These are phyloP conservation scores for Pyrrhoderma noxium DNA, from an alignment of 1,284 basidiomycete genomes.

Conservation along the genomic window DNA sequence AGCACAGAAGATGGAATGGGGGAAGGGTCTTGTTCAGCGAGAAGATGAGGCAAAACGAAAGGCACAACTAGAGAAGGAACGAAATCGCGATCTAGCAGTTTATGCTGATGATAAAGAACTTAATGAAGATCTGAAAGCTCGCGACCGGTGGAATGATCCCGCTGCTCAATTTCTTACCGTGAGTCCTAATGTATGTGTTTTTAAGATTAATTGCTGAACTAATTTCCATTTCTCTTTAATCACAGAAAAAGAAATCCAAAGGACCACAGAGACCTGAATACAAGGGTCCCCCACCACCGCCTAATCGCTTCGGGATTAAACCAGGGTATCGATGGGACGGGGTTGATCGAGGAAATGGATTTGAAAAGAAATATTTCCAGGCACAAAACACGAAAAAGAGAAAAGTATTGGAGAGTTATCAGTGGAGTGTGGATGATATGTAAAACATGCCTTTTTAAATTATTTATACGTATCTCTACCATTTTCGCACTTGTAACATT, in stretches of 20 bases:
- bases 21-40: slow-evolving; percentile 86
- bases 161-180: slow-evolving; percentile 90
- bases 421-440: slow-evolving; percentile 90
- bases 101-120: slow-evolving; percentile 78
- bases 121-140: slow-evolving; percentile 75
- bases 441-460: slow-evolving; percentile 29
- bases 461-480: background rate
- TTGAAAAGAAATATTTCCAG: slow-evolving; percentile 90
- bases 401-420: slow-evolving; percentile 61
- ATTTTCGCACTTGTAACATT: no score
- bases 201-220: no score
- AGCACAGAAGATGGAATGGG: slow-evolving; percentile 92
- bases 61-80: slow-evolving; percentile 62
- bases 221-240: slow-evolving; percentile 11
- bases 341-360: slow-evolving; percentile 89
- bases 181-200: slow-evolving; percentile 26
- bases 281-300: slow-evolving; percentile 78
- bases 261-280: slow-evolving; percentile 81
- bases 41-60: slow-evolving; percentile 64
- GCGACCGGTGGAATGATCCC: slow-evolving; percentile 91
- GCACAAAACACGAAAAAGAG: slow-evolving; percentile 68
- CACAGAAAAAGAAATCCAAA: slow-evolving; percentile 64
- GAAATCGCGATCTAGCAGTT: slow-evolving; percentile 62
- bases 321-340: slow-evolving; percentile 98
- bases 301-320: slow-evolving; percentile 91